These are phyloP conservation scores for Pyracantha coccinea DNA, from an alignment of 331 rosid species.

Conservation along the genomic window DNA sequence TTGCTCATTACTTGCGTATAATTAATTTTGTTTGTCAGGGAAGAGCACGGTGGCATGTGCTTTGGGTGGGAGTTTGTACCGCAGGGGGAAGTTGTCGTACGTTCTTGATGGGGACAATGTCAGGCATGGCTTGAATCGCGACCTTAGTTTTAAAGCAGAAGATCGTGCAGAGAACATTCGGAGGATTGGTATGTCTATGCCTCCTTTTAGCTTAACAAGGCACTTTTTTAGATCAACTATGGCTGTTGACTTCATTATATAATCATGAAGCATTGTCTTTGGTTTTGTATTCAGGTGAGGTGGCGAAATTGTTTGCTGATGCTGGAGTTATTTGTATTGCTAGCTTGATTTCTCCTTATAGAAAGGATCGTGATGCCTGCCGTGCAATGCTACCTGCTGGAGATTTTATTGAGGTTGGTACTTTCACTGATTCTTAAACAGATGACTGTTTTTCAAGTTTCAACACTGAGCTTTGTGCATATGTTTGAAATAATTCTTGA, in stretches of 20 bases:
- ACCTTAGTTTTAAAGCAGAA: slow-evolving; percentile 43
- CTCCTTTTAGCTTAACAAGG: not conserved
- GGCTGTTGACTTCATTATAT: not conserved
- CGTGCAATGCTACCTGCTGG: slow-evolving; percentile 40
- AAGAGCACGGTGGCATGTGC: slow-evolving; percentile 54
- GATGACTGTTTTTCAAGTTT: not conserved
- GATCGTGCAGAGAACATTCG: slow-evolving; percentile 53
- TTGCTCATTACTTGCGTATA: not conserved
- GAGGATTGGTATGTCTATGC: slow-evolving; percentile 28
- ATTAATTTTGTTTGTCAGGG: slow-evolving; percentile 16
- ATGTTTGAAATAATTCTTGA: not conserved
- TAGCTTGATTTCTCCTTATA: slow-evolving; percentile 41
- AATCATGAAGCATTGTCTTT: not conserved
- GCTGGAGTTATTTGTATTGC: slow-evolving; percentile 50
- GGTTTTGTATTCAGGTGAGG: slow-evolving; percentile 31
- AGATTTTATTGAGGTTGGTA: slow-evolving; percentile 35
- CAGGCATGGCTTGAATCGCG: slow-evolving; percentile 43
- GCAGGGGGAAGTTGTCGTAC: slow-evolving; percentile 31
- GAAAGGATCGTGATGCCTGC: slow-evolving; percentile 38
- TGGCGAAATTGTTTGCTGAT: slow-evolving; percentile 36
- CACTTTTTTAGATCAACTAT: not conserved
- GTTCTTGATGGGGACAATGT: slow-evolving; percentile 49
- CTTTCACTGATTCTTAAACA: not conserved
- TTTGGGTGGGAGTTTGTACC: slow-evolving; percentile 32
- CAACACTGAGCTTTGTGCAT: not conserved